Evolutionary conservation across 805 yeast species (phyloP).

Genomic region (Kazachstania kunashirensis): DNA sequence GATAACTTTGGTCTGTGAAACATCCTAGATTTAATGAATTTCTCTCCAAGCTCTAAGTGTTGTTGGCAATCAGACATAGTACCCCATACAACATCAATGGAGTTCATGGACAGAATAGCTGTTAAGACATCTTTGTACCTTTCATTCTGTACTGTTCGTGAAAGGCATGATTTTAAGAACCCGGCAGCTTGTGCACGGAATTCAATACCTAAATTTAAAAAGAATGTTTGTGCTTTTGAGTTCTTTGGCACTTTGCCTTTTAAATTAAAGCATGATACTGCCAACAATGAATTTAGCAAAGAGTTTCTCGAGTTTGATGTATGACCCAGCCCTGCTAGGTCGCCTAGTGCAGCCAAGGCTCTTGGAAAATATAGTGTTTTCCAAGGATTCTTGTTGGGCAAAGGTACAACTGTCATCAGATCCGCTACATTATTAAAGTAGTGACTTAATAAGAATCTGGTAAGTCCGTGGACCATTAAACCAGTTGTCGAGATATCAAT

Average conservation of each 20-base stretch:
- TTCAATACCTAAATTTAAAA: conserved; percentile 61
- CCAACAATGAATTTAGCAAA: conserved; percentile 64
- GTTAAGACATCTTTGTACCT: conserved; percentile 78
- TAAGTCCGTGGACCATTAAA: conserved; percentile 54
- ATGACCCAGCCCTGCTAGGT: conserved; percentile 59
- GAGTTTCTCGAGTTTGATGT: conserved; percentile 74
- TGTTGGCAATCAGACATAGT: conserved; percentile 77
- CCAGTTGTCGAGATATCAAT: conserved; percentile 50
- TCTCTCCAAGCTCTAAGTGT: conserved; percentile 68
- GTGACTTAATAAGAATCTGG: conserved; percentile 61
- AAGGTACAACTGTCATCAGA: conserved; percentile 59
- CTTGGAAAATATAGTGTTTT: conserved; percentile 76
- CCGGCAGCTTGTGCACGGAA: conserved; percentile 65
- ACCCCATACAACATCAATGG: conserved; percentile 86
- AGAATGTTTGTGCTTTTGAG: conserved; percentile 58
- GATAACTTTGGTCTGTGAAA: conserved; percentile 54
- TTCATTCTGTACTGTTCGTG: conserved; percentile 42
- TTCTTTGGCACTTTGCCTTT: conserved; percentile 63
- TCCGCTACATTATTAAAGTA: conserved; percentile 73
- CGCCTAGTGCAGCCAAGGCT: conserved; percentile 76
- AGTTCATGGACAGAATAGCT: conserved; percentile 77
- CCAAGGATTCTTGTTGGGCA: conserved; percentile 72
- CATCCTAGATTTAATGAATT: conserved; percentile 62
- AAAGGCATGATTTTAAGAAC: conserved; percentile 52
- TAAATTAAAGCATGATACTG: conserved; percentile 72